Evolutionary conservation across 169 alveolate species (phyloP).

Genomic region (Amoebophrya sp.): DNA sequence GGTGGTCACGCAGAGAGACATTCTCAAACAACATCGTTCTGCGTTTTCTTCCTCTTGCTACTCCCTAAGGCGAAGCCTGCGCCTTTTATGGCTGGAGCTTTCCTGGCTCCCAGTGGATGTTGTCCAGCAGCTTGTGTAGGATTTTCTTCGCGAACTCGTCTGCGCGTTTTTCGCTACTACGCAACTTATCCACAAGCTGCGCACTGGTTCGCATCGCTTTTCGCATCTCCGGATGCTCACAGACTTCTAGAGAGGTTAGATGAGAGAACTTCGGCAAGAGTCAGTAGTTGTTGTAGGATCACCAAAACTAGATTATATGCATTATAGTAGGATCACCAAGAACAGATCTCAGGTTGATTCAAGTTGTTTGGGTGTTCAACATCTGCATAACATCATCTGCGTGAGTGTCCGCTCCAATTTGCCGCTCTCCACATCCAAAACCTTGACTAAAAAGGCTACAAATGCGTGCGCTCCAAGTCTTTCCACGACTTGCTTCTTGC

Average conservation of each 20-base stretch:
- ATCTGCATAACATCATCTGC: not conserved
- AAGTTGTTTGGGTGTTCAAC: too few relatives aligned
- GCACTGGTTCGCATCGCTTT: not conserved
- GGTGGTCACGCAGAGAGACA: too few relatives aligned
- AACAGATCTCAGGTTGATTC: too few relatives aligned
- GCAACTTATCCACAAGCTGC: not conserved
- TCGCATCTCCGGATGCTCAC: not conserved
- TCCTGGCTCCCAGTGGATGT: slow-evolving; percentile 11
- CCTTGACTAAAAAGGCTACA: not conserved
- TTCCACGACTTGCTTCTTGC: not conserved
- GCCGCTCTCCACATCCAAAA: not conserved
- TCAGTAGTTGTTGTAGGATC: too few relatives aligned
- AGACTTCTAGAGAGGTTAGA: not conserved
- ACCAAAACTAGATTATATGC: too few relatives aligned
- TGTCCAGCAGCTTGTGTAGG: not conserved
- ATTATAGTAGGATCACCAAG: too few relatives aligned
- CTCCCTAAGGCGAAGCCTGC: too few relatives aligned
- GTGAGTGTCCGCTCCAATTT: not conserved
- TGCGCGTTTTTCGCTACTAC: not conserved
- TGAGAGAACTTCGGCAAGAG: too few relatives aligned
- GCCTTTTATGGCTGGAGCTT: too few relatives aligned
- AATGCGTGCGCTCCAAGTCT: not conserved
- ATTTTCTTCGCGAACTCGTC: not conserved
- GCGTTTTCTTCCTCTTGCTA: too few relatives aligned
- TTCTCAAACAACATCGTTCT: too few relatives aligned